These are phyloP conservation scores for Ogataea naganishii DNA, from an alignment of 805 yeast species.

Conservation along the genomic window DNA sequence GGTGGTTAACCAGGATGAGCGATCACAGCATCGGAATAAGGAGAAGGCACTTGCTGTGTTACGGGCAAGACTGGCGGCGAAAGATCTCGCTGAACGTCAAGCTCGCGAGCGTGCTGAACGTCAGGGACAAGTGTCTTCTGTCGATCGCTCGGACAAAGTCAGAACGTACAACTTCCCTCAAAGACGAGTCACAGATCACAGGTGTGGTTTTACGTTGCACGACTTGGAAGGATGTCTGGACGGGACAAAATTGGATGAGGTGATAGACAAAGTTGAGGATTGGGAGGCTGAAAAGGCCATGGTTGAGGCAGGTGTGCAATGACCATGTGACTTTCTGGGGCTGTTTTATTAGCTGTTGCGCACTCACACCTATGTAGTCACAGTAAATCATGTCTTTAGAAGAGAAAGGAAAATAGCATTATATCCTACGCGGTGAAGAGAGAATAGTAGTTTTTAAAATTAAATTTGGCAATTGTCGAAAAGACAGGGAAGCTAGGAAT, in stretches of 20 bases:
- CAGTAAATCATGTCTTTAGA: no score
- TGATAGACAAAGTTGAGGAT: constrained; percentile 43
- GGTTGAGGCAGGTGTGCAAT: no score
- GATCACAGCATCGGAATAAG: constrained; percentile 91
- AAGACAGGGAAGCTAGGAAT: no score
- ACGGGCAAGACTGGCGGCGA: constrained; percentile 77
- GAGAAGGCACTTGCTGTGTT: constrained; percentile 84
- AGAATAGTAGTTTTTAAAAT: no score
- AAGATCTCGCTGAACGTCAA: constrained; percentile 56
- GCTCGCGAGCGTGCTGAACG: constrained; percentile 60
- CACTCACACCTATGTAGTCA: no score
- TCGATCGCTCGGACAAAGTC: constrained; percentile 88
- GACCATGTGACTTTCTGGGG: no score
- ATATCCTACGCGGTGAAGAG: no score
- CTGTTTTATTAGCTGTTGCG: no score
- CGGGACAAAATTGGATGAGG: constrained; percentile 49
- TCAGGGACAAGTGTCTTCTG: constrained; percentile 76
- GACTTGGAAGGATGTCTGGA: constrained; percentile 61
- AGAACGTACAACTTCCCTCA: constrained; percentile 92
- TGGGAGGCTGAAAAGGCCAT: constrained; percentile 36
- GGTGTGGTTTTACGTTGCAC: constrained; percentile 75
- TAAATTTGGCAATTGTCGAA: no score
- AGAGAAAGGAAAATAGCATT: no score
- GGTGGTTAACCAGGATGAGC: constrained; percentile 87
- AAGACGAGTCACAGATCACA: constrained; percentile 87